Conservation (phyloP, 1,139 yeast genomes). For the Wickerhamomyces sp. region DNA sequence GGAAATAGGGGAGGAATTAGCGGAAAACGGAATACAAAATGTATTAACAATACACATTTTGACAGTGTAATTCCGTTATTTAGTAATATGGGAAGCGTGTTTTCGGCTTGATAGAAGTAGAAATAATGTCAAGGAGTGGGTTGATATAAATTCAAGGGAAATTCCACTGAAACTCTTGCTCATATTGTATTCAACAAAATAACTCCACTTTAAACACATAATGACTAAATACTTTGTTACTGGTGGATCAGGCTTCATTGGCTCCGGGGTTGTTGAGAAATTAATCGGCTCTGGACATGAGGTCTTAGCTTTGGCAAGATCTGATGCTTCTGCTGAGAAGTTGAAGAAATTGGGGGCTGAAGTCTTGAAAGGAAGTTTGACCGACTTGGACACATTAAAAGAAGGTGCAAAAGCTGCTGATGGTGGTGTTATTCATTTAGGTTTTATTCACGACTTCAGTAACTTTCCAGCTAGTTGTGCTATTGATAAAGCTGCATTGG, state of each 20-base stretch:
- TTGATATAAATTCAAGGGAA: too few relatives aligned
- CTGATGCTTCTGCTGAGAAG: conserved; percentile 22
- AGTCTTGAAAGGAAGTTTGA: conserved; percentile 27
- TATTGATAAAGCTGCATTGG: conserved; percentile 23
- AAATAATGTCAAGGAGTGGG: too few relatives aligned
- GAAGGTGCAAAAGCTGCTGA: conserved; percentile 28
- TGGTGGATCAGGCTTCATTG: conserved; percentile 29
- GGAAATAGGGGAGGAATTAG: too few relatives aligned
- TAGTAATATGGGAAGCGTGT: too few relatives aligned
- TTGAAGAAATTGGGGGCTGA: conserved; percentile 21
- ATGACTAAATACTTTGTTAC: conserved; percentile 22
- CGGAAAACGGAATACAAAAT: too few relatives aligned
- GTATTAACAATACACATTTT: too few relatives aligned
- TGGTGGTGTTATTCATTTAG: conserved; percentile 33
- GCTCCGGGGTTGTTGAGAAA: conserved; percentile 16
- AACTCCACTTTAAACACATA: too few relatives aligned
- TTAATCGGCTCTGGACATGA: conserved; percentile 16
- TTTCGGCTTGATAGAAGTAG: too few relatives aligned
- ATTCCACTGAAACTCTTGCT: too few relatives aligned
- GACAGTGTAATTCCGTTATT: too few relatives aligned
- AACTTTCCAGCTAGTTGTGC: conserved; percentile 19
- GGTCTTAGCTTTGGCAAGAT: conserved; percentile 25
- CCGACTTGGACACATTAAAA: conserved; percentile 24
- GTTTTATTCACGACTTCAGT: conserved; percentile 25
- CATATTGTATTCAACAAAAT: too few relatives aligned